phyloP scores from a whole-genome alignment of 1,139 yeast species.

The Yamadazyma aaseri region DNA sequence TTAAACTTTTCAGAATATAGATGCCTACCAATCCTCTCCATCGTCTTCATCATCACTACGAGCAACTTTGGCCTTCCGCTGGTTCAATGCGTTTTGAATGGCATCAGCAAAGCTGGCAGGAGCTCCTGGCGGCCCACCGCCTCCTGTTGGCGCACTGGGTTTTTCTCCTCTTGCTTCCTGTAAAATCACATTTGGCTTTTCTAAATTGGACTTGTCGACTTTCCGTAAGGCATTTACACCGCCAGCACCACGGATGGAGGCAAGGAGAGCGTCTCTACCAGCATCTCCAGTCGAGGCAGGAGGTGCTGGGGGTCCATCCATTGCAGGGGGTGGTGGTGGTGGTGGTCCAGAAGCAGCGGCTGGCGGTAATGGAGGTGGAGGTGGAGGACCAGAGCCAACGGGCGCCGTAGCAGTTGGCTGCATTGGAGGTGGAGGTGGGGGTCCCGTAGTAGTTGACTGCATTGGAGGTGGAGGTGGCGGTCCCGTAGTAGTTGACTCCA shows the following conservation, averaged over 20 bases:
- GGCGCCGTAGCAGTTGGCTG: slow-evolving; percentile 15
- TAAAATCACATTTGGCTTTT: slow-evolving; percentile 68
- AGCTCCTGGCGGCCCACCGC: slow-evolving; percentile 32
- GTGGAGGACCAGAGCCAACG: slow-evolving; percentile 15
- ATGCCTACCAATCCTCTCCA: slow-evolving; percentile 43
- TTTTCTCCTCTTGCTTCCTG: slow-evolving; percentile 71
- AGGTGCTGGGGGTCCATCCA: slow-evolving; percentile 21
- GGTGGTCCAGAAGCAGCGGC: slow-evolving; percentile 17
- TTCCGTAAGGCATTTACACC: slow-evolving; percentile 67
- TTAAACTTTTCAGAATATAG: too few species aligned
- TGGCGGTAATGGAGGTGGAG: slow-evolving; percentile 25
- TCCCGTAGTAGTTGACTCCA: slow-evolving; percentile 5
- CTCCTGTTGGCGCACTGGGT: slow-evolving; percentile 22
- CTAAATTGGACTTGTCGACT: slow-evolving; percentile 81
- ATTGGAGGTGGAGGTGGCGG: slow-evolving; percentile 19
- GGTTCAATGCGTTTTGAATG: slow-evolving; percentile 77
- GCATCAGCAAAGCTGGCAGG: slow-evolving; percentile 80
- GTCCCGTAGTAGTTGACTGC: slow-evolving; percentile 8
- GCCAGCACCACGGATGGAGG: slow-evolving; percentile 83
- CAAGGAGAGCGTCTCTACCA: slow-evolving; percentile 78
- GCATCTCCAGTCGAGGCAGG: slow-evolving; percentile 35
- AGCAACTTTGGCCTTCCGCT: slow-evolving; percentile 79
- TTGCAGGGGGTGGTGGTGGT: slow-evolving; percentile 35
- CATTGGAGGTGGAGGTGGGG: slow-evolving; percentile 19
- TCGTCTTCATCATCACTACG: slow-evolving; percentile 86